phyloP scores from a whole-genome alignment of 352 stramenopile genomes.

The Thraustochytrium sp. region DNA sequence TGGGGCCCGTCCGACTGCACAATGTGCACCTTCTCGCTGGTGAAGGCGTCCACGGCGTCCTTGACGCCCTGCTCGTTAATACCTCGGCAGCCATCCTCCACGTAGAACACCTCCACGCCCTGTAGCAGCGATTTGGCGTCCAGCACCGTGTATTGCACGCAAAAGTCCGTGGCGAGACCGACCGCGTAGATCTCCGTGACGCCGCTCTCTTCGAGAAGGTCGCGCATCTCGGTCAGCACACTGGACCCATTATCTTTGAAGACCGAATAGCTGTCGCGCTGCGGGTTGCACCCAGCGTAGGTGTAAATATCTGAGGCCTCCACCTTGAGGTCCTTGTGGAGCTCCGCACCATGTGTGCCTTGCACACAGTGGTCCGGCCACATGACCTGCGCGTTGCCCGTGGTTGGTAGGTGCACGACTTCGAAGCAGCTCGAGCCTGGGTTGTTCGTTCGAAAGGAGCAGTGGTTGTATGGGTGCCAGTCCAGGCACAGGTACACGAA shows the following conservation, averaged over 20 bases:
- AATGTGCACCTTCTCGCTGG: constrained; percentile 37
- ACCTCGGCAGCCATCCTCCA: constrained; percentile 33
- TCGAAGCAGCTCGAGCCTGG: constrained; percentile 36
- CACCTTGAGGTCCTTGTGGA: constrained; percentile 38
- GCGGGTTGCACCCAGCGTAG: constrained; percentile 36
- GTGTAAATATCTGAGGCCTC: constrained; percentile 34
- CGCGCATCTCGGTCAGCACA: constrained; percentile 31
- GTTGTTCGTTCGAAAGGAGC: constrained; percentile 48
- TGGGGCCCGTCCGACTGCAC: not conserved
- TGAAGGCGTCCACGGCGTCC: not conserved
- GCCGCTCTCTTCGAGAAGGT: constrained; percentile 16
- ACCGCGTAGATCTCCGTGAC: constrained; percentile 30
- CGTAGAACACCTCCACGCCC: constrained; percentile 7
- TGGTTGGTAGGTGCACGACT: constrained; percentile 10
- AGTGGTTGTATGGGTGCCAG: constrained; percentile 47
- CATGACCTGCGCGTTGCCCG: constrained; percentile 46
- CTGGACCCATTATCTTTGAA: constrained; percentile 28
- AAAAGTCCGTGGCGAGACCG: constrained; percentile 36
- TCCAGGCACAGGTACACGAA: constrained; percentile 47
- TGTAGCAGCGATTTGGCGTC: constrained; percentile 27
- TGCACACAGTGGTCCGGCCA: constrained; percentile 51
- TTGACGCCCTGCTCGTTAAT: constrained; percentile 26
- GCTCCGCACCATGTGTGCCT: constrained; percentile 21
- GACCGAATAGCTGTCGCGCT: constrained; percentile 34
- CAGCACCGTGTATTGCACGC: constrained; percentile 33